Base-by-base conservation (phyloP, 805 yeast genomes). In the Barnettozyma salicaria region DNA sequence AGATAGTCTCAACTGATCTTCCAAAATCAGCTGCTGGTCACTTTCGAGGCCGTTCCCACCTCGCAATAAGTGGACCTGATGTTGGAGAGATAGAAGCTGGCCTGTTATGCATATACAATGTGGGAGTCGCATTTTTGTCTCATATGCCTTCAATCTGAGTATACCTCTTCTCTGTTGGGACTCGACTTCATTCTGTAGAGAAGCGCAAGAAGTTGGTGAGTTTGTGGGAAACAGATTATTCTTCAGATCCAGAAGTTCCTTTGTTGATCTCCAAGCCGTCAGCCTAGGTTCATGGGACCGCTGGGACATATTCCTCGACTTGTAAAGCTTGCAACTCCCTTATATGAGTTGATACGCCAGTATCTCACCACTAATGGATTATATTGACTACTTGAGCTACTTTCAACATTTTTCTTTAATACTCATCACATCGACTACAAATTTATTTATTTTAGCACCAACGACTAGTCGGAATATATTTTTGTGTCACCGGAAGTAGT, bases 71-170 rank as follows among this genome's bases (percentile, higher is more conserved):
- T 25, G 18, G 7, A 36, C 11, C 21, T 32, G 34, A 28, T 40
- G 39, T 20, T 32, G 36, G 8, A 32, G 19, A 3, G 45, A 30
- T 18, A 41, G 45, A 3, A 50, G 35, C 20, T 42, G 45, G 1
- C 45, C 35, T 5, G 50, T 47, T n/a, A 44, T 37, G 7, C 34
- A 42, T n/a, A 50, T n/a, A 2, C 42, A 28, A 30, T 45, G 48
- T 12, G 53, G 52, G 7, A 50, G 43, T 9, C 36, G 29, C 19
- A 40, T 14, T 20, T 49, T 38, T 1, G 51, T 42, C 20, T 47
- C 32, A 28, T 43, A 50, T 10, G 48, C 27, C 12, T 40, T 37
- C 9, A 48, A 39, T 16, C 28, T 30, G 7, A 38, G 9, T 5
- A 49, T 43, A 38, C 44, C 55, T 13, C 26, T 16, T 4, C 23